Base-by-base conservation (phyloP, 495 filamentous ascomycete genomes). In the Schizothecium vesticola region DNA sequence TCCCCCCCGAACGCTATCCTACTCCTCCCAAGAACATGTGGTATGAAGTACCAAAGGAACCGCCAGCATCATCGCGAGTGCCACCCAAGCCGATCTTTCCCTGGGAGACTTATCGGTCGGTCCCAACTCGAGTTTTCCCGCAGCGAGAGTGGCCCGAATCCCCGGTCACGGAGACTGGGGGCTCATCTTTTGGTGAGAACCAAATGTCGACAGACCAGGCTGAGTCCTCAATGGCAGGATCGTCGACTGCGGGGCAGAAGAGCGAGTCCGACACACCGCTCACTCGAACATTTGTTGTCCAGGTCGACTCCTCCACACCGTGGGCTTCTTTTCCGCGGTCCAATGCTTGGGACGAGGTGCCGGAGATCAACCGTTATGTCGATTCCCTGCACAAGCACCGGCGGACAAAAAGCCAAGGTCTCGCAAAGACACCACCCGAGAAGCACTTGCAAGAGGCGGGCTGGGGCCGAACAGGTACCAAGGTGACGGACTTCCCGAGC, bases 321-420 rank as follows among this genome's bases (percentile, higher is more conserved):
- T 95, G 88, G 87, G 78, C 80, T 68, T 91, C 90, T 72, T 85
- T 84, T 66, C 70, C 75, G 22, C 81, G 86, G 74, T 84, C 83
- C 55, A 97, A 97, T 76, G 92, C 91, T 56, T 97, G 93, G 93
- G 93, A 97, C 71, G 90, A 90, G 36, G 86, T 92, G 26, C 91
- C 90, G 3, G 86, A 91, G 64, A 97, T 97, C 71, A 86, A 92
- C 67, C 83, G 85, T 60, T 96, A 95, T 74, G 90, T 94, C 61
- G 87, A 90, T 63, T 83, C 84, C 56, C 79, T 94, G 28, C 86
- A 89, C 70, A 87, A 88, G 74, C 80, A 86, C 66, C 89, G 87
- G 61, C 86, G 83, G 56, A 85, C 80, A 61, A 85, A 81, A 68
- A 84, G 88, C 62, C 88, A 90, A 76, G 83, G 87, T 57, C 72